Base-by-base conservation (phyloP, 495 filamentous ascomycete species). In the Cenococcum geophilum region DNA sequence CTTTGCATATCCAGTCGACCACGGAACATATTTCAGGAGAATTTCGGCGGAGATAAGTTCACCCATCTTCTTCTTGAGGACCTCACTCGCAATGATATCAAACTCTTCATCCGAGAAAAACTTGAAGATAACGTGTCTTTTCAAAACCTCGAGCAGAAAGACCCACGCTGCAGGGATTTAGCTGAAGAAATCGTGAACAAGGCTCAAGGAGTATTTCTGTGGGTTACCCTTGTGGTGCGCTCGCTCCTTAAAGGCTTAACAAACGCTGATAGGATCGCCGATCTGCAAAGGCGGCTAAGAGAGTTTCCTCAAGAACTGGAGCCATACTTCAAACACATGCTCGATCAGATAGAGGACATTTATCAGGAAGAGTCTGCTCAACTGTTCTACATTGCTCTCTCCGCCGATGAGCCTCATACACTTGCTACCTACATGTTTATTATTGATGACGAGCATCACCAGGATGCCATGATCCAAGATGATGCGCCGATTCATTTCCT, bases 311-410 rank as follows among this genome's bases (percentile, higher is more conserved):
- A 3, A 1, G 37, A 21, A 4, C 22, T 58, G 10, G 43, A 58
- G 42, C 1, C 58, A 6, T 35, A 57, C 6, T 58, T 51, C 32
- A 37, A 3, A 5, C 48, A 58, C 21, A 58, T 74, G 14, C 8
- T 57, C 2, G 4, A 49, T 4, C 1, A 4, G 18, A 27, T 57
- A 1, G 54, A 57, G 2, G 1, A 36, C 1, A 16, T 3, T n/a
- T 57, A 57, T 57, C 54, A 21, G 12, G 18, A 16, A n/a, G 2
- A 45, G 9, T 3, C 35, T 4, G 4, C 25, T 45, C 3, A 14
- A 14, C 1, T 18, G 11, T 45, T 45, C 40, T 2, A 45, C 1
- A 18, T 45, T 10, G 40, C 40, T 4, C 2, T 16, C 40, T 18
- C 4, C 2, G 40, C 40, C 40, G 40, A 1, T 2, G 4, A 45